Conservation (phyloP, 2,329 filamentous ascomycete genomes). For the Emericellopsis atlantica region DNA sequence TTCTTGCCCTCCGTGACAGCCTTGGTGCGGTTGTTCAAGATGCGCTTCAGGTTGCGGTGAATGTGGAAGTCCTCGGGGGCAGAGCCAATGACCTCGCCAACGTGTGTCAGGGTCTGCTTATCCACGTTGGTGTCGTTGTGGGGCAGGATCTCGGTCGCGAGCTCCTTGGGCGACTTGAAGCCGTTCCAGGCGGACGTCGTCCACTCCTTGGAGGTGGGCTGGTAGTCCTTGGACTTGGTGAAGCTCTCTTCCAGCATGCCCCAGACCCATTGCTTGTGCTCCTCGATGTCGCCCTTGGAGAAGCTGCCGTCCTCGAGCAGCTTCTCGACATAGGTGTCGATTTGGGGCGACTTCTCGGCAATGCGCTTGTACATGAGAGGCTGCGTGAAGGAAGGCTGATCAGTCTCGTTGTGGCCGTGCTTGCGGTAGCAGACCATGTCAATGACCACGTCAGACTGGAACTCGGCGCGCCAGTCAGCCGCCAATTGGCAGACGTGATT, state of each 20-base stretch:
- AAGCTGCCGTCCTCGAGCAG: slow-evolving; percentile 87
- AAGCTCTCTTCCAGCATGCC: slow-evolving; percentile 98
- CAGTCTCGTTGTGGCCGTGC: slow-evolving; percentile 98
- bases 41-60: slow-evolving; percentile 96
- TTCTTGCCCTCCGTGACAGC: slow-evolving; percentile 78
- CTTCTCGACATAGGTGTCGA: slow-evolving; percentile 79
- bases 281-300: slow-evolving; percentile 93
- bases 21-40: slow-evolving; percentile 69
- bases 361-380: slow-evolving; percentile 99
- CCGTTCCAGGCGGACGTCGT: slow-evolving; percentile 95
- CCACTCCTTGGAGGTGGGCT: slow-evolving; percentile 95
- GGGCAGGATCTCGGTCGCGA: slow-evolving; percentile 85
- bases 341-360: slow-evolving; percentile 63
- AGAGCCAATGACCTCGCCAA: slow-evolving; percentile 68
- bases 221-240: slow-evolving; percentile 92
- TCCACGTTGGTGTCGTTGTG: slow-evolving; percentile 82
- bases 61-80: slow-evolving; percentile 76
- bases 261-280: slow-evolving; percentile 99
- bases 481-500: slow-evolving; percentile 97
- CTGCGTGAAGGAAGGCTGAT: slow-evolving; percentile 99
- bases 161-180: slow-evolving; percentile 92
- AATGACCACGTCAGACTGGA: slow-evolving; percentile 96
- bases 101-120: slow-evolving; percentile 59
- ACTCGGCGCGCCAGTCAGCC: slow-evolving; percentile 95
- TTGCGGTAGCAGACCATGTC: slow-evolving; percentile 99